Percentiles rank a stretch among this genome's conserved stretches.
Evolutionary conservation across 2,329 filamentous ascomycete species (phyloP).

Genomic region (Fusarium brachygibbosum): DNA sequence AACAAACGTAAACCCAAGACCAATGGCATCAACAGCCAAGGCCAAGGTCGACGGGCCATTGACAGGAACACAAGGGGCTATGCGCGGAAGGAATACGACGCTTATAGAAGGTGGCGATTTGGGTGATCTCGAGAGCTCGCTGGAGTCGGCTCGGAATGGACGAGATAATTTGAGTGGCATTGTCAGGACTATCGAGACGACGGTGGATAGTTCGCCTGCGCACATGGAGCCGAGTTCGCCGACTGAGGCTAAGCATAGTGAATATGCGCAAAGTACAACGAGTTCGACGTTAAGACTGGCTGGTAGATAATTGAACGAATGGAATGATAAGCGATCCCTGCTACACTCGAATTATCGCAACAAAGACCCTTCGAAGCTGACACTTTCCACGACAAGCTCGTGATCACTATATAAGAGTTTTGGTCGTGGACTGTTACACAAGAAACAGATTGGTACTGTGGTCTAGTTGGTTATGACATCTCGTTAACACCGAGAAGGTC

Average conservation of each 20-base stretch:
- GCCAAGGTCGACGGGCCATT: background rate
- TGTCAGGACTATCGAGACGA: slow-evolving; percentile 42
- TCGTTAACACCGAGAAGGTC: no score
- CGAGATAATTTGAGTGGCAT: slow-evolving; percentile 21
- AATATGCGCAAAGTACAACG: slow-evolving; percentile 24
- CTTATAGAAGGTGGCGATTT: slow-evolving; percentile 23
- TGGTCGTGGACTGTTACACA: no score
- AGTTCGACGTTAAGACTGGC: slow-evolving; percentile 25
- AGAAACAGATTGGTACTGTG: no score
- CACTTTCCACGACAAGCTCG: no score
- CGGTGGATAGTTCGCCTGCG: slow-evolving; percentile 15
- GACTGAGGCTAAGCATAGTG: background rate
- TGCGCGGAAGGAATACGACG: slow-evolving; percentile 2
- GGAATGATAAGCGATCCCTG: no score
- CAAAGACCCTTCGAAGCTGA: no score
- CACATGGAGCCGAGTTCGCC: background rate
- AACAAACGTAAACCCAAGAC: background rate
- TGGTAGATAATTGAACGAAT: background rate
- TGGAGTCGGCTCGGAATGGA: slow-evolving; percentile 14
- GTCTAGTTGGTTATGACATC: no score
- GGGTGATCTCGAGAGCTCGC: background rate
- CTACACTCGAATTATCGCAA: no score
- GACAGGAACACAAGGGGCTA: background rate
- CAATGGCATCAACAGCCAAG: background rate
- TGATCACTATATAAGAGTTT: no score